Base-by-base conservation (phyloP, 805 yeast species). In the Nakazawaea holstii region DNA sequence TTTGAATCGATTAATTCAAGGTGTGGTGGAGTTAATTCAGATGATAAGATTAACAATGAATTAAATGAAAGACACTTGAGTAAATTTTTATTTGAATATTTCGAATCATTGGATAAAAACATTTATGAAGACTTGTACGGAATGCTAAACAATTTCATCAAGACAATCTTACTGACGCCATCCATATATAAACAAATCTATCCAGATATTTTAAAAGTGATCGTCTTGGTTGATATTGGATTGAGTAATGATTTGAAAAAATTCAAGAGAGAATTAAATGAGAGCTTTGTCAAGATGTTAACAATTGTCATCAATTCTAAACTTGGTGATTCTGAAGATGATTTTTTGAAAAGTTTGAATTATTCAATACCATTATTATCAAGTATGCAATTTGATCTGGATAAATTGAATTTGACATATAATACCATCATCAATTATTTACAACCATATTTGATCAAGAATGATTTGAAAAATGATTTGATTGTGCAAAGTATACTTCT, bases 81-180 rank as follows among this genome's bases (percentile, higher is more conserved):
- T 1, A 55, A 57, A 1, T 86, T 87, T 58, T 62, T 90, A 49
- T 70, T 80, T 7, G 68, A 66, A 0, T 94, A 92, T 60, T 66
- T 84, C 20, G 66, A 66, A 5, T 74, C 90, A 0, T 66, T 91
- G 35, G 95, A 87, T 53, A 75, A 74, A 51, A 95, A 89, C 55
- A 80, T 87, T 0, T 68, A 89, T 42, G 90, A 85, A 50, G 98
- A 92, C 49, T 74, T 90, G 15, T 92, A 90, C 82, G 61, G 62
- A 8, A 76, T 74, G 20, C 67, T 83, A 31, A 66, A 78, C 26
- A 60, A 61, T 2, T 90, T 87, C 53, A 68, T 87, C 53, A 82
- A 73, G 52, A 89, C 82, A 4, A 75, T 80, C 0, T 54, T 72
- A 29, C 61, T 74, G 2, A 77, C 79, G 53, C 62, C 74, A 14